A percentile compares a stretch with the other conserved stretches of the same genome.
These are phyloP conservation scores for Ceratobasidium sp. DNA, from an alignment of 1,284 basidiomycete genomes.

Conservation along the genomic window DNA sequence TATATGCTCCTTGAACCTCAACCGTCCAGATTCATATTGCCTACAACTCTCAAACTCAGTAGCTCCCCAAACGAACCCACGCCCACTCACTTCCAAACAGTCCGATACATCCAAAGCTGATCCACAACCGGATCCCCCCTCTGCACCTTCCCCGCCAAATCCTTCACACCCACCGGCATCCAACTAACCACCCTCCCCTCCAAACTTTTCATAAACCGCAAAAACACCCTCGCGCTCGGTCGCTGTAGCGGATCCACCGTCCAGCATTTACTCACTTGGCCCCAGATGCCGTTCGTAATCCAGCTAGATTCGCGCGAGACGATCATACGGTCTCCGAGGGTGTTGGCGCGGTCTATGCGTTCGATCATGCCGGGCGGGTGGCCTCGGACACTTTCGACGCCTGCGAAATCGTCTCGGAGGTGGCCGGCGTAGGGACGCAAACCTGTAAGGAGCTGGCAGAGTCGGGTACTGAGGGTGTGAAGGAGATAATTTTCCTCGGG, in stretches of 20 bases:
- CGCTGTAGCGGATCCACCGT: slow-evolving; percentile 5
- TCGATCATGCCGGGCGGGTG: slow-evolving; percentile 14
- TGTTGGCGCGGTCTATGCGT: not conserved
- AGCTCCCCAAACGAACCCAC: too few relatives aligned
- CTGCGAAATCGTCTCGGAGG: slow-evolving; percentile 39
- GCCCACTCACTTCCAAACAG: slow-evolving; percentile 23
- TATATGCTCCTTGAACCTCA: not conserved
- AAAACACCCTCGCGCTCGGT: slow-evolving; percentile 15
- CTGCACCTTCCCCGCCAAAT: slow-evolving; percentile 15
- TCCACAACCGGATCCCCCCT: not conserved
- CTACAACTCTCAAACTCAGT: too few relatives aligned
- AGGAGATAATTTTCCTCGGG: too few relatives aligned
- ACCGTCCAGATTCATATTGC: too few relatives aligned
- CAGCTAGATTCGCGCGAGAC: slow-evolving; percentile 11
- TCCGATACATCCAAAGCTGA: not conserved
- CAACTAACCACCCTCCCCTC: slow-evolving; percentile 17
- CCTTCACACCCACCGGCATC: slow-evolving; percentile 10
- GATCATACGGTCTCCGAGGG: not conserved
- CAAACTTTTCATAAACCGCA: not conserved
- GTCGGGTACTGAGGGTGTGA: too few relatives aligned
- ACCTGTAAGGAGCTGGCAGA: slow-evolving; percentile 4
- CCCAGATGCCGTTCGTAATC: slow-evolving; percentile 41
- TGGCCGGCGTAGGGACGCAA: slow-evolving; percentile 15
- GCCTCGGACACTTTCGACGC: slow-evolving; percentile 23
- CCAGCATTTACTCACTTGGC: slow-evolving; percentile 21